Conservation (phyloP, 192 early-diverging fungal species). For the Coemansia biformis region DNA sequence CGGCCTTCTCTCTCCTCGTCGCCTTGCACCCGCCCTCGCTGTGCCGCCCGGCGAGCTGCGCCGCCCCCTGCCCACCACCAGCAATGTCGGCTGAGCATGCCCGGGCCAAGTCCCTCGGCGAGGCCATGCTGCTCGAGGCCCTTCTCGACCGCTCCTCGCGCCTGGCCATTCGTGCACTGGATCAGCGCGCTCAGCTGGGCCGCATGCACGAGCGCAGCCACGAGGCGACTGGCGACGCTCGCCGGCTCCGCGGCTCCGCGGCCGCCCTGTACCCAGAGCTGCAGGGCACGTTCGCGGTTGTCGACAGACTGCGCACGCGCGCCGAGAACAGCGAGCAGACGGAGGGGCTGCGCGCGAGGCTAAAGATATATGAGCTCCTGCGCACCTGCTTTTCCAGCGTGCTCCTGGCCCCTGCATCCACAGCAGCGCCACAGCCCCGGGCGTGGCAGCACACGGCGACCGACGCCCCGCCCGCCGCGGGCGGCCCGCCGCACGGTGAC, state of each 20-base stretch:
- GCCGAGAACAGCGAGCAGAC: constrained; percentile 15
- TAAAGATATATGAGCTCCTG: constrained; percentile 20
- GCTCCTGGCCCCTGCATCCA: constrained; percentile 4
- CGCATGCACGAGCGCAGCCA: constrained; percentile 15
- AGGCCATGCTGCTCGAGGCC: constrained; percentile 36
- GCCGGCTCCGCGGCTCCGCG: constrained; percentile 6
- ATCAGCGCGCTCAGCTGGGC: constrained; percentile 21
- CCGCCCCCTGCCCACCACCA: too few relatives aligned
- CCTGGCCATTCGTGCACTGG: constrained; percentile 15
- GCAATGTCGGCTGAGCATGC: constrained; percentile 1
- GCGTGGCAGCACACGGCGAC: too few relatives aligned
- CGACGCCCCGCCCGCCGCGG: too few relatives aligned
- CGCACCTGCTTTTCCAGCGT: constrained; percentile 23
- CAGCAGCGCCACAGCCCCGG: too few relatives aligned
- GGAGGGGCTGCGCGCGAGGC: constrained; percentile 16
- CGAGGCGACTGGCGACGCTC: neutral
- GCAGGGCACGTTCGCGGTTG: constrained; percentile 11
- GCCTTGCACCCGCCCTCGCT: too few relatives aligned
- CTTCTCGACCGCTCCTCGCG: constrained; percentile 35
- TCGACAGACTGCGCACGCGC: constrained; percentile 19
- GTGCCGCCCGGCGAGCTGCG: too few relatives aligned
- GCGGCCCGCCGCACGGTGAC: neutral
- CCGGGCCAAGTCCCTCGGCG: constrained; percentile 9
- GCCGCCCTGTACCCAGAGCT: constrained; percentile 15
- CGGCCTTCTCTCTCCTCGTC: too few relatives aligned